Evolutionary conservation across 2,329 filamentous ascomycete species (phyloP).

Genomic region (Alternaria sp.): DNA sequence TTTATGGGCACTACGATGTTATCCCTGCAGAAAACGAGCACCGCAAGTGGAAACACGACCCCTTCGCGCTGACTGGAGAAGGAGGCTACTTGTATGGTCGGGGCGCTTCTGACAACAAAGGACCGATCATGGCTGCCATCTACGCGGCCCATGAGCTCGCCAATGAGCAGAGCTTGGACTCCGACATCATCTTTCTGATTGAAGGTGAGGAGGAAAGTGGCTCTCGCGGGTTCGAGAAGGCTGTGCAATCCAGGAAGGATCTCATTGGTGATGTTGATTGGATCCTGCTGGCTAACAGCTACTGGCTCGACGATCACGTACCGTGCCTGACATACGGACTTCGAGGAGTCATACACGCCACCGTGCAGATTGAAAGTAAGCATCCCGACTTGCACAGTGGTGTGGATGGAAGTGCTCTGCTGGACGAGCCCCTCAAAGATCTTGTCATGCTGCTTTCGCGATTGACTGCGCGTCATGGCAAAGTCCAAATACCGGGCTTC

Average conservation of each 20-base stretch:
- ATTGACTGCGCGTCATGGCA: slow-evolving; percentile 81
- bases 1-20: slow-evolving; percentile 98
- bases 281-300: slow-evolving; percentile 95
- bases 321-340: slow-evolving; percentile 95
- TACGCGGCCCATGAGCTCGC: slow-evolving; percentile 92
- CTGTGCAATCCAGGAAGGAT: slow-evolving; percentile 79
- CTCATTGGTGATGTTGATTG: slow-evolving; percentile 92
- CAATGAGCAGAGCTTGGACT: slow-evolving; percentile 81
- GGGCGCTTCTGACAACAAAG: slow-evolving; percentile 98
- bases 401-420: slow-evolving; percentile 91
- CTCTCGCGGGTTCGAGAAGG: slow-evolving; percentile 87
- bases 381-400: slow-evolving; percentile 93
- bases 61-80: slow-evolving; percentile 86
- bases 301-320: slow-evolving; percentile 96
- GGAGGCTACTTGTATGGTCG: slow-evolving; percentile 95
- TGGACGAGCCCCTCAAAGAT: slow-evolving; percentile 92
- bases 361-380: slow-evolving; percentile 84
- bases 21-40: slow-evolving; percentile 87
- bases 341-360: slow-evolving; percentile 92
- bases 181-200: slow-evolving; percentile 92
- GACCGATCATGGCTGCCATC: slow-evolving; percentile 90
- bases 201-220: slow-evolving; percentile 97
- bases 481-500: slow-evolving; percentile 85
- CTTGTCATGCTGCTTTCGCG: slow-evolving; percentile 83
- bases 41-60: slow-evolving; percentile 85